Evolutionary conservation across 2,329 filamentous ascomycete species (phyloP), one percentile per base, ranked within the genome.

Genomic region (Ophiostoma sp.): DNA sequence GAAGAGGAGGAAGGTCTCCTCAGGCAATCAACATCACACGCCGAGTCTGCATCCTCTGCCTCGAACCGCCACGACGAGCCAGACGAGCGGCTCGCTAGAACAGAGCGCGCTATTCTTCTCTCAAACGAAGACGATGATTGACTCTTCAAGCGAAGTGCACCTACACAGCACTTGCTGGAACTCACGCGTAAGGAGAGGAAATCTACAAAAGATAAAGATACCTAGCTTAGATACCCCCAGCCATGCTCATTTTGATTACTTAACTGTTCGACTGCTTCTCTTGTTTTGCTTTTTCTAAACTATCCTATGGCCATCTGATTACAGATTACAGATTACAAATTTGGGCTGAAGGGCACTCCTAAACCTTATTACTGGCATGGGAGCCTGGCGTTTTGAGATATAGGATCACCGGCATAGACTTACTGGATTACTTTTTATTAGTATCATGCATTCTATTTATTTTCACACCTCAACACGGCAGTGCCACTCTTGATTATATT

Each of bases 91-190:
- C 0, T 38, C 40, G 4, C 62, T 55, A 4, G 70, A 64, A 45
- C 41, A 27, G 70, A 71, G 41, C 66, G 67, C 4, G 64, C 67
- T 16, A 66, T 66, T 9, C 60, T 69, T 1, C 27, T 71, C 60
- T 44, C 64, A 1, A 16, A 27, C 12, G 64, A 44, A 4, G 60
- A 64, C 7, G 63, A 62, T 42, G 58, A 64, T 8, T 69, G 47
- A 64, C 47, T 18, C 36, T n/a, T 42, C 4, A 38, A 5, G 41
- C 40, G 11, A 18, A 8, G 52, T 42, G 12, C 38, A 27, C 38
- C 1, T 16, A 4, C 47, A 27, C 47, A 1, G 40, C 12, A 2
- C 9, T 14, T 11, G 36, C 62, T n/a, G 27, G 44, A 36, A 58
- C 55, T 49, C 63, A 60, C 42, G 36, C 67, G 7, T 47, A 49